Base-by-base conservation (phyloP, 1,284 basidiomycete species). In the Chondrostereum purpureum region DNA sequence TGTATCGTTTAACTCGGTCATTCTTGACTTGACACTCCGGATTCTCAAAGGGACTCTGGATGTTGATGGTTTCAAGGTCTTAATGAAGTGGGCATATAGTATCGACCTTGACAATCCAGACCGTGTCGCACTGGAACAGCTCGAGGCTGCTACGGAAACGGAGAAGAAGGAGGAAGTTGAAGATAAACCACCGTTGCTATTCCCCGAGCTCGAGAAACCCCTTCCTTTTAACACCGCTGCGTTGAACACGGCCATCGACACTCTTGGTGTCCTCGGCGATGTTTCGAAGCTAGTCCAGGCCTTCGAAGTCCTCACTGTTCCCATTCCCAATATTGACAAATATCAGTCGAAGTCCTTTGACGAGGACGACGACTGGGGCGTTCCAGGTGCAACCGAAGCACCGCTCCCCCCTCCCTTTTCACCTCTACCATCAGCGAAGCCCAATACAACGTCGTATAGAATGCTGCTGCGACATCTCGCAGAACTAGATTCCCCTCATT, bases 81-180 rank as follows among this genome's bases (percentile, higher is more conserved):
- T 88, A 23, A 60, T 88, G 65, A 78, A 74, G 54, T 61, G 72
- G 51, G 77, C 73, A 14, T 90, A 88, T 57, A 85, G 80, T 0
- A 73, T 90, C 45, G 87, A 90, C 61, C 58, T 89, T 42, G 67
- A 73, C 10, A 80, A 80, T 55, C 84, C 84, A 0, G 87, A 90
- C 55, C 69, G 75, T 36, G 64, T 71, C 19, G 73, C 79, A 3
- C 48, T 81, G 45, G 73, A 78, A 50, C 62, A 31, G 27, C 27
- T 31, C 27, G 27, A 31, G n/a, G n/a, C 8, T 8, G 8, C 27
- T 8, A n/a, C n/a, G n/a, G n/a, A n/a, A n/a, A n/a, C n/a, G n/a
- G 27, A 31, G 27, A 8, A 8, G 27, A 31, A 31, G 27, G 27
- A 31, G 38, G 20, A 64, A 46, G 57, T 64, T 56, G 51, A 55